Conservation (phyloP, 352 stramenopile genomes). For the Globisporangium alternatum region DNA sequence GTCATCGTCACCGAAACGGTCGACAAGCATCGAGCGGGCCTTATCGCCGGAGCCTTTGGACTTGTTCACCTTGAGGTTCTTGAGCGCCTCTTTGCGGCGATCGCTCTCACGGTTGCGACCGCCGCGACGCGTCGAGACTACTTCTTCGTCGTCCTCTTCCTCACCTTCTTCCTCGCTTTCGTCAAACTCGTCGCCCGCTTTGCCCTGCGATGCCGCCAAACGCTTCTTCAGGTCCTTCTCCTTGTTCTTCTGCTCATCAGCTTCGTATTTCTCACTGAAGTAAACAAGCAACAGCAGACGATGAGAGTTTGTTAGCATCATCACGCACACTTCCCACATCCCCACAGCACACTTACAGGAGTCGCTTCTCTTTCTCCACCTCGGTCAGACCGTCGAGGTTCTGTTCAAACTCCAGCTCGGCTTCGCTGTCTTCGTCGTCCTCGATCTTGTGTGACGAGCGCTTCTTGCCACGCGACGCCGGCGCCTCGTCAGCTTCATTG, state of each 20-base stretch:
- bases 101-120: conserved; percentile 64
- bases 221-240: conserved; percentile 82
- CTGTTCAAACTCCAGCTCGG: conserved; percentile 47
- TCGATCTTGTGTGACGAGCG: conserved; percentile 38
- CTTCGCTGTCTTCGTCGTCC: conserved; percentile 47
- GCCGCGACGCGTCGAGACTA: conserved; percentile 44
- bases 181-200: conserved; percentile 31
- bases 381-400: conserved; percentile 64
- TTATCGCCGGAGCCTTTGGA: conserved; percentile 51
- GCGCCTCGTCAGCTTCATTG: conserved; percentile 46
- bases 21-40: conserved; percentile 72
- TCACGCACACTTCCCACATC: background rate
- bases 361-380: conserved; percentile 84
- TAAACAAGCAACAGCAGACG: background rate
- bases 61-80: conserved; percentile 79
- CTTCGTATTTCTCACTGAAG: conserved; percentile 78
- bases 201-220: conserved; percentile 53
- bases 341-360: conserved; percentile 42
- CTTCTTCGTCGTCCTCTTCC: conserved; percentile 38
- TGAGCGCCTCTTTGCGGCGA: conserved; percentile 74
- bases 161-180: conserved; percentile 29
- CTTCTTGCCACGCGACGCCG: conserved; percentile 29
- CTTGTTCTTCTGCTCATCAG: conserved; percentile 78
- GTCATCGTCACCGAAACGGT: conserved; percentile 63
- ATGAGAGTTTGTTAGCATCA: no score